phyloP scores from a whole-genome alignment of 192 early-diverging fungal species.

The Lunasporangiospora selenospora region DNA sequence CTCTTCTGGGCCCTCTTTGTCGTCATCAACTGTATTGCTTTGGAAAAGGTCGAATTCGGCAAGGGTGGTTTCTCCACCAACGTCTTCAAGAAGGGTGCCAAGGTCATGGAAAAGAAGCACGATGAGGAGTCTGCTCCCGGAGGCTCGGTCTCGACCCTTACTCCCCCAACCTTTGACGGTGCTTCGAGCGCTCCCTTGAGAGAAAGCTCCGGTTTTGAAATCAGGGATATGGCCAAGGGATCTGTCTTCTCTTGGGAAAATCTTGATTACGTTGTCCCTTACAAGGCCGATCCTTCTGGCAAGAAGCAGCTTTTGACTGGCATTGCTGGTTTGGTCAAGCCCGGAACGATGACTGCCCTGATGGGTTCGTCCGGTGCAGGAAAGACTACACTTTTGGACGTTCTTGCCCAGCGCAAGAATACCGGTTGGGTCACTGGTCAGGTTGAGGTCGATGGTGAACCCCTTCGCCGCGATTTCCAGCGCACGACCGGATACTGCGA shows the following conservation, averaged over 20 bases:
- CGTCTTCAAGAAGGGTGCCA: slow-evolving; percentile 52
- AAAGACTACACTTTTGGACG: slow-evolving; percentile 81
- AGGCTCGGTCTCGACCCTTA: slow-evolving; percentile 49
- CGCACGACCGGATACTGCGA: slow-evolving; percentile 84
- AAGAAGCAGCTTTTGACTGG: slow-evolving; percentile 70
- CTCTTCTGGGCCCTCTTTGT: slow-evolving; percentile 55
- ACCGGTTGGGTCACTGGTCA: slow-evolving; percentile 68
- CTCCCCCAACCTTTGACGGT: too few relatives aligned
- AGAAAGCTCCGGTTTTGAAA: slow-evolving; percentile 40
- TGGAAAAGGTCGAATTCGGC: slow-evolving; percentile 70
- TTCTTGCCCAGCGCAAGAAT: slow-evolving; percentile 81
- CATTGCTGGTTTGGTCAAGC: slow-evolving; percentile 72
- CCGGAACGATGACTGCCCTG: slow-evolving; percentile 82
- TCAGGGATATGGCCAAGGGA: slow-evolving; percentile 49
- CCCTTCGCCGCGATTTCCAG: slow-evolving; percentile 63
- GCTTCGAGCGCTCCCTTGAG: slow-evolving; percentile 21
- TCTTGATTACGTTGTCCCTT: slow-evolving; percentile 73
- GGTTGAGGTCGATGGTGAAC: slow-evolving; percentile 74
- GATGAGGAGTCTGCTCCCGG: slow-evolving; percentile 29
- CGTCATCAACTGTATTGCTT: slow-evolving; percentile 42
- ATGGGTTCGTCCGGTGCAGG: slow-evolving; percentile 81
- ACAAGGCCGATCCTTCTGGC: slow-evolving; percentile 55
- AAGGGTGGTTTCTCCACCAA: slow-evolving; percentile 60
- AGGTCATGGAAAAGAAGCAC: slow-evolving; percentile 21
- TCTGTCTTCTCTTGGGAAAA: slow-evolving; percentile 67